Conservation (phyloP, 257 asterid genomes). For the Jaltomata sinuosa region DNA sequence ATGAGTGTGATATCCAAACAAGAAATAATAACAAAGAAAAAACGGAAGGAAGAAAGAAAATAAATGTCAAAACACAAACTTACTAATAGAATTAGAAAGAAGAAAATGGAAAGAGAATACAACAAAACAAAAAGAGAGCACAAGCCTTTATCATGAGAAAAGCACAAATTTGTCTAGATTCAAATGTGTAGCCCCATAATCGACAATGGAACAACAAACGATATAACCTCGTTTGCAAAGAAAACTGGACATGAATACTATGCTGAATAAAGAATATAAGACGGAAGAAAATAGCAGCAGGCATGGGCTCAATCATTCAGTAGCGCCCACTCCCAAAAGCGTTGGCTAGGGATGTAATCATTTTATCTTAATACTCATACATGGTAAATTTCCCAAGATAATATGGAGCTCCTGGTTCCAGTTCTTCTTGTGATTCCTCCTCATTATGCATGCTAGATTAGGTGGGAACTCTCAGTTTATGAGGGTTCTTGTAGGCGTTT, state of each 20-base stretch:
- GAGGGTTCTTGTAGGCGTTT: no score
- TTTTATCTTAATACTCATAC: no score
- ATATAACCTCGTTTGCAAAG: neutral
- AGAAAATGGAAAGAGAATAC: neutral
- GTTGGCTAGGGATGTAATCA: no score
- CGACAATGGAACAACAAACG: neutral
- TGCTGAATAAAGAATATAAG: neutral
- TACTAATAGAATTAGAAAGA: neutral
- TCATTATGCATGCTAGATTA: no score
- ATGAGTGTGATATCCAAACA: neutral
- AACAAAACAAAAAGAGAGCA: neutral
- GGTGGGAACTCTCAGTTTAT: no score
- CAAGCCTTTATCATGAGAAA: neutral
- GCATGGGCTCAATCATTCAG: constrained; percentile 35
- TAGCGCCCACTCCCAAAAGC: no score
- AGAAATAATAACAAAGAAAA: neutral
- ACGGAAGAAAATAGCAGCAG: constrained; percentile 19
- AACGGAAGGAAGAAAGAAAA: neutral
- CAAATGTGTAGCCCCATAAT: neutral
- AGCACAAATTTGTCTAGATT: neutral
- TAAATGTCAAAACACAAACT: neutral
- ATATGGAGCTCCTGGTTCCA: no score
- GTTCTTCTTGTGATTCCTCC: no score
- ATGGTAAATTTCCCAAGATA: no score
- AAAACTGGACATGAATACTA: neutral